Evolutionary conservation across 78 protist genomes (phyloP), one percentile per base, ranked within the genome.

Genomic region (Reticulomyxa filosa): DNA sequence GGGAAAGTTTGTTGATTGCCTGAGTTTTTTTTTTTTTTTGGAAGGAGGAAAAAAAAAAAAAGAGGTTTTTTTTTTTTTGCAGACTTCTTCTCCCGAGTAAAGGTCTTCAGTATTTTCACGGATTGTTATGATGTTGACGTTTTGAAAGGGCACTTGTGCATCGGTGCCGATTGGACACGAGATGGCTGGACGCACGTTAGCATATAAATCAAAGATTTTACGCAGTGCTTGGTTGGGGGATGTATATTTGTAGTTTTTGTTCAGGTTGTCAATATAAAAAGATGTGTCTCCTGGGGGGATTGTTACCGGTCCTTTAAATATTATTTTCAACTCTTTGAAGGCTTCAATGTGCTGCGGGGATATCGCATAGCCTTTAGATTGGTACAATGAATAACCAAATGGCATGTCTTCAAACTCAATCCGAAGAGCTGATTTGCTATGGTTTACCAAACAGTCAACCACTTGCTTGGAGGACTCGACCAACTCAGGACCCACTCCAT

Each of bases 91-190:
- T 55, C 59, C 59, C 10, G 59, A 32, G 59, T 55, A 55, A 11
- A 55, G 39, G 10, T 55, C 59, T 11, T 55, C 59, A 8, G 59
- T 55, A 10, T 55, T 55, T 55, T 55, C 59, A 22, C 59, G 59
- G 39, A 55, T 33, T 8, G 30, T 33, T 20, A 55, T 29, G 39
- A 55, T 8, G 11, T 55, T 33, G 34, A 55, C 59, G 11, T 55
- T 11, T 11, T 8, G 11, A 55, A 55, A n/a, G n/a, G n/a, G n/a
- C n/a, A n/a, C n/a, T n/a, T n/a, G n/a, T n/a, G n/a, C n/a, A n/a
- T n/a, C n/a, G n/a, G n/a, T n/a, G n/a, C n/a, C n/a, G n/a, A n/a
- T n/a, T n/a, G n/a, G n/a, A n/a, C n/a, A n/a, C n/a, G n/a, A n/a
- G n/a, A n/a, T n/a, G n/a, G 50, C 50, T n/a, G 50, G 50, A 42